Base-by-base conservation (phyloP, 1,284 basidiomycete genomes). In the Phylloboletellus chloephorus region DNA sequence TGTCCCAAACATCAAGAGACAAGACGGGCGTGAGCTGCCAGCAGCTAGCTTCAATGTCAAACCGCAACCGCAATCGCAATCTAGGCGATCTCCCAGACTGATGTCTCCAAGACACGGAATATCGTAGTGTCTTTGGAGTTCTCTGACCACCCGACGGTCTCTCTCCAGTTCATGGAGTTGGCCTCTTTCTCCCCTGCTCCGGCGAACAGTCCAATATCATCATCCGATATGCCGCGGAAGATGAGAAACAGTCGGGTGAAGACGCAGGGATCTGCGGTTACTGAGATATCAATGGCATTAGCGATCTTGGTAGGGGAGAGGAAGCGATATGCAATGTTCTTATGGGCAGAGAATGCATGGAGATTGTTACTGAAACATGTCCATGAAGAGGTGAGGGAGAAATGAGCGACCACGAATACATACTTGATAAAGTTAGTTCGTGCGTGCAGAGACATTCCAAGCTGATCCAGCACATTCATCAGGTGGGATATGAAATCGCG, bases 281-380 rank as follows among this genome's bases (percentile, higher is more conserved):
- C 78, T 2, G 79, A 78, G 49, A 89, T 85, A 56, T 89, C 86
- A 46, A 89, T 77, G n/a, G 86, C 86, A 1, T 83, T 77, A 7
- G 85, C 83, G 35, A 89, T 82, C 50, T 76, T 81, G 45, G 71
- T 68, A 3, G 85, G 87, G 7, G 78, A 73, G 50, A 89, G 73
- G 64, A 89, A 88, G n/a, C 86, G 78, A 56, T 88, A 89, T 9
- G 86, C 87, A 47, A 89, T 84, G 61, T 89, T 85, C 57, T 80
- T 82, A 64, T 89, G 85, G 4, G 69, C 67, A 10, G 78, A 66
- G 58, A 88, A 88, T 3, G 77, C 64, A 20, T 77, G 67, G 51
- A 88, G 69, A 61, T 88, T 86, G 60, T 82, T 79, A 60, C 84
- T 88, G 52, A 19, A 39, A 33, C 35, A 45, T 24, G 35, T 43